Evolutionary conservation across 2,329 filamentous ascomycete genomes (phyloP).

Genomic region (Magnaporthiopsis rhizophila): DNA sequence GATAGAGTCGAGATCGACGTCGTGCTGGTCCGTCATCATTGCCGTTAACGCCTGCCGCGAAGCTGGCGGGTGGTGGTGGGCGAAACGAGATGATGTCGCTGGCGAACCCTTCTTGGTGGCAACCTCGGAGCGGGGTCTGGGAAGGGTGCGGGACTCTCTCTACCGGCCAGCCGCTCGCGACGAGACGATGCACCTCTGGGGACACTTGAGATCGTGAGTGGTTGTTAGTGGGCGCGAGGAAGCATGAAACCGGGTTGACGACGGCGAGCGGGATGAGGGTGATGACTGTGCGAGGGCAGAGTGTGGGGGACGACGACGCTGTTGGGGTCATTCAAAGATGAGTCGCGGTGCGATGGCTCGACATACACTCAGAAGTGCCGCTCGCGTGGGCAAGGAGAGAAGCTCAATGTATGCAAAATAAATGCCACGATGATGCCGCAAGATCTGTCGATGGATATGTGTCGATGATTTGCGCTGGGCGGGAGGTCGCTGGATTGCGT

Average conservation of each 20-base stretch:
- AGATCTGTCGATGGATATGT: background rate
- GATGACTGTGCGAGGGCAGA: background rate
- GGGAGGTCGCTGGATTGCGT: slow-evolving; percentile 1
- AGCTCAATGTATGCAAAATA: background rate
- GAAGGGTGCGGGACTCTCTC: slow-evolving; percentile 1
- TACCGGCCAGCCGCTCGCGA: background rate
- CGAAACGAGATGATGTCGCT: slow-evolving; percentile 4
- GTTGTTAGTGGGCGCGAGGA: background rate
- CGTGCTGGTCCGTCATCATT: slow-evolving; percentile 60
- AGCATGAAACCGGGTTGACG: background rate
- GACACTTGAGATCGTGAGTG: background rate
- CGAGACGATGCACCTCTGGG: slow-evolving; percentile 3
- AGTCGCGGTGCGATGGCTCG: background rate
- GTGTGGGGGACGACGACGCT: background rate
- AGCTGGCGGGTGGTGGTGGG: slow-evolving; percentile 28
- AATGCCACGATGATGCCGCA: background rate
- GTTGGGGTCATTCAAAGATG: background rate
- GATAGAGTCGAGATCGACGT: slow-evolving; percentile 98
- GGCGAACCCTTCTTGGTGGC: background rate
- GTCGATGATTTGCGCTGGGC: background rate
- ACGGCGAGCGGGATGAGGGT: background rate
- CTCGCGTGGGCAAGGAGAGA: background rate
- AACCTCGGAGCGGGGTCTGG: slow-evolving; percentile 8
- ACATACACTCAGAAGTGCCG: background rate
- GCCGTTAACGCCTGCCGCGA: slow-evolving; percentile 30